phyloP scores from a whole-genome alignment of 768 basidiomycete genomes.

The Phaffia tasmanica region DNA sequence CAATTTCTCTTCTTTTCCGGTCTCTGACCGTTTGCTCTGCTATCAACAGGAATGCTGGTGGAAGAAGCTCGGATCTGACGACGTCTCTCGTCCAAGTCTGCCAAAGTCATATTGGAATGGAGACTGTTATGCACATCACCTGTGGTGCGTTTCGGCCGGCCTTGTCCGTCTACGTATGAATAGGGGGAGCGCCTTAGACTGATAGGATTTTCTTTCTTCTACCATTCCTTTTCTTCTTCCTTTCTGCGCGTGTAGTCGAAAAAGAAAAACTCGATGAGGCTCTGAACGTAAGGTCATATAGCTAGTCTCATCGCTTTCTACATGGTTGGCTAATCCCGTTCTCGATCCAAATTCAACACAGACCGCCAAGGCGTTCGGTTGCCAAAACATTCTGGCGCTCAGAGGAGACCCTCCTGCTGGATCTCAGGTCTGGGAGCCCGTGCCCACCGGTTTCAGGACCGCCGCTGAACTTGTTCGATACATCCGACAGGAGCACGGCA shows the following conservation, averaged over 20 bases:
- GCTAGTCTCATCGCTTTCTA: not conserved
- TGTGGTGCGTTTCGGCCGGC: constrained; percentile 62
- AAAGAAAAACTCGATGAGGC: constrained; percentile 86
- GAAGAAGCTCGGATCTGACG: constrained; percentile 85
- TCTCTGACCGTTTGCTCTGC: constrained; percentile 1
- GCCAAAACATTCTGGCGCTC: constrained; percentile 83
- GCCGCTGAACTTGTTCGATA: constrained; percentile 85
- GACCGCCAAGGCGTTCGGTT: constrained; percentile 82
- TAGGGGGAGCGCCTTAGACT: no score
- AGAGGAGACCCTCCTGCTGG: constrained; percentile 86
- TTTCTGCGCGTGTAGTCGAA: constrained; percentile 49
- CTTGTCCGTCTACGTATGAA: not conserved
- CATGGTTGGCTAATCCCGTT: constrained; percentile 4
- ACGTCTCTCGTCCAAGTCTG: constrained; percentile 90
- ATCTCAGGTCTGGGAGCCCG: constrained; percentile 80
- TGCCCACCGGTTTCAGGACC: constrained; percentile 78
- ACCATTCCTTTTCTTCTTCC: not conserved
- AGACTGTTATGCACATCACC: constrained; percentile 97
- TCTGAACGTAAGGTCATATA: constrained; percentile 48
- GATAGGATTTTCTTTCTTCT: not conserved
- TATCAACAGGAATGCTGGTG: constrained; percentile 76
- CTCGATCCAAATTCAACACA: constrained; percentile 35
- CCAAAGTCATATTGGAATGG: constrained; percentile 80
- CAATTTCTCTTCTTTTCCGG: not conserved
- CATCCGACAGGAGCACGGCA: constrained; percentile 67